Base-by-base conservation (phyloP, 2,329 filamentous ascomycete species). In the Alternaria sp. region DNA sequence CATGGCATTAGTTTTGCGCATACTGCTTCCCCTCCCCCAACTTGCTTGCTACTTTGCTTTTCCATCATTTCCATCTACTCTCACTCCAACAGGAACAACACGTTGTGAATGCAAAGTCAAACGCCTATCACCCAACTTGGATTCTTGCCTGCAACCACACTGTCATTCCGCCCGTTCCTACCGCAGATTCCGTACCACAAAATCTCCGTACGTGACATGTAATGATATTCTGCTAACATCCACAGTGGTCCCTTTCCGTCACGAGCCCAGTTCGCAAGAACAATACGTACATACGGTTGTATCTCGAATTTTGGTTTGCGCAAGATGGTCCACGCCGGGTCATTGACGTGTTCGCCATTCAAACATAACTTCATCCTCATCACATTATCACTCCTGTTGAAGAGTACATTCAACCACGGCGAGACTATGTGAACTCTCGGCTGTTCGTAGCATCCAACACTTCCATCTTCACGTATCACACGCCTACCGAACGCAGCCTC, bases 401-500 rank as follows among this genome's bases (percentile, higher is more conserved):
- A 36, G 36, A 4, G 28, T 21, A 26, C 31, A 40, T 36, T 44
- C 34, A 41, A 51, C 5, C 11, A 23, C 36, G 21, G 34, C 39
- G 11, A 34, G 36, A 13, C 29, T 31, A 21, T 28, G 31, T 62
- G 56, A 55, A 54, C 40, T 21, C n/a, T 13, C 9, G 17, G 31
- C 37, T 60, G 62, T 60, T 69, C 49, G 42, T 51, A 44, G 13
- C 42, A 23, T 21, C 33, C 55, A 56, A 51, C 61, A 60, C 41
- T 26, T 40, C 40, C 33, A 23, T 48, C 60, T 68, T 69, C 67
- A 70, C 66, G 28, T 24, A 55, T 54, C 29, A 8, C 34, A 31
- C 44, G 45, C 6, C 48, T 36, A 23, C 28, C 34, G n/a, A 58
- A 54, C 53, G 29, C 45, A 41, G 3, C 14, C 3, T 36, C 24